phyloP scores from a whole-genome alignment of 1,284 basidiomycete genomes.

The Trichosporon ovoides region DNA sequence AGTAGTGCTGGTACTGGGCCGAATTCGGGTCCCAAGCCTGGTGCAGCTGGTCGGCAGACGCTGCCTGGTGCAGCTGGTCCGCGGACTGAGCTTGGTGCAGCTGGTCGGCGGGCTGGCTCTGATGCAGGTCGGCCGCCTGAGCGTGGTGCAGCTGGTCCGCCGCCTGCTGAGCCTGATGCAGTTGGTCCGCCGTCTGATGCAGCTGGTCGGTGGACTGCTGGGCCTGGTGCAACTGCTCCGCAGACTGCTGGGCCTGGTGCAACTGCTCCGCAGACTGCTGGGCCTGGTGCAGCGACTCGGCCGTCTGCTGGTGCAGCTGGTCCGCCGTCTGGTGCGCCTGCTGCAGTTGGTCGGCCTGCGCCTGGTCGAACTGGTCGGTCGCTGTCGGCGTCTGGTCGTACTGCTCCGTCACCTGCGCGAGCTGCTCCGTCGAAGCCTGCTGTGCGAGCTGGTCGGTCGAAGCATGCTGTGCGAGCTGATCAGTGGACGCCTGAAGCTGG shows the following conservation, averaged over 20 bases:
- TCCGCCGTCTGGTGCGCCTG: background rate
- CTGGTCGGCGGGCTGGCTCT: background rate
- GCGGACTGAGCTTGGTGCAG: background rate
- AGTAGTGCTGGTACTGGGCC: conserved; percentile 3
- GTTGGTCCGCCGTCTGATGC: background rate
- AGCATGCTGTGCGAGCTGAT: background rate
- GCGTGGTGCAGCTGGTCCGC: background rate
- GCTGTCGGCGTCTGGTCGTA: too few relatives aligned
- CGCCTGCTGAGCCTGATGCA: background rate
- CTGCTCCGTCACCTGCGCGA: background rate
- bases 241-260: background rate
- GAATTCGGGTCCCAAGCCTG: conserved; percentile 3
- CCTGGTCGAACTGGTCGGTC: too few relatives aligned
- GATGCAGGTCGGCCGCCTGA: background rate
- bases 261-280: background rate
- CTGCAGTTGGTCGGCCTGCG: background rate
- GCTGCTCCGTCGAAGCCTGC: background rate
- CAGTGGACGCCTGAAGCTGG: background rate
- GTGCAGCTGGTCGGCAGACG: background rate
- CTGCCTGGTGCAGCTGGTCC: background rate
- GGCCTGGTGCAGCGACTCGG: background rate
- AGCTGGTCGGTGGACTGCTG: background rate
- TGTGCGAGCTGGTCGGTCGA: background rate
- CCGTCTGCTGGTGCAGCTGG: background rate
- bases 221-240: background rate